Conservation (phyloP, 257 asterid genomes). For the Galeopsis tetrahit region DNA sequence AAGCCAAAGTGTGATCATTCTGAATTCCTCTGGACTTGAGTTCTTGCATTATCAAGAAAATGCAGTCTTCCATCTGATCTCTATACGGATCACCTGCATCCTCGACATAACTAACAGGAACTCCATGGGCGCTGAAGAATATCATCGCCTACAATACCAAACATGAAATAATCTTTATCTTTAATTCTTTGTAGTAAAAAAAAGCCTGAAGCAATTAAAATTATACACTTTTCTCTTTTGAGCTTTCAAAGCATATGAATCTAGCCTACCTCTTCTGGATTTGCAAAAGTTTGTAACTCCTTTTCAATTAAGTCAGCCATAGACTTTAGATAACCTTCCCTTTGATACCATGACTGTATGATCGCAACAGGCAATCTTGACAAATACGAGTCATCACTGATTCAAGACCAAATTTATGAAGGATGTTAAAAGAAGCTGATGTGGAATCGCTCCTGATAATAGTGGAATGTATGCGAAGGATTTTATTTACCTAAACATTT, state of each 20-base stretch:
- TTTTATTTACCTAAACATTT: conserved; percentile 67
- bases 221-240: neutral
- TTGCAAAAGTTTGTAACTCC: conserved; percentile 62
- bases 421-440: conserved; percentile 14
- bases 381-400: conserved; percentile 68
- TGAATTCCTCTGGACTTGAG: conserved; percentile 72
- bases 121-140: conserved; percentile 98
- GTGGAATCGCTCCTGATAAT: neutral
- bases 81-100: conserved; percentile 90
- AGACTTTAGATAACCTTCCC: conserved; percentile 84
- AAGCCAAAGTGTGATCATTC: conserved; percentile 84
- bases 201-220: neutral
- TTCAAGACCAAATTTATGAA: conserved; percentile 22
- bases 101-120: conserved; percentile 92
- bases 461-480: conserved; percentile 5
- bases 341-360: conserved; percentile 94
- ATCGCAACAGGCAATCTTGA: conserved; percentile 81
- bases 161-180: conserved; percentile 15
- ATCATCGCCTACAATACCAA: conserved; percentile 63
- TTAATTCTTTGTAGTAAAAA: neutral
- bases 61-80: conserved; percentile 97
- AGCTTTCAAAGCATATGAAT: conserved; percentile 18
- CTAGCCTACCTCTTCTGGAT: conserved; percentile 68
- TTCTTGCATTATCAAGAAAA: conserved; percentile 87
- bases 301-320: conserved; percentile 91